A percentile compares a stretch with the other conserved stretches of the same genome.
Evolutionary conservation across 108 stramenopile species (phyloP).

Genomic region (Cylindrotheca fusiformis): DNA sequence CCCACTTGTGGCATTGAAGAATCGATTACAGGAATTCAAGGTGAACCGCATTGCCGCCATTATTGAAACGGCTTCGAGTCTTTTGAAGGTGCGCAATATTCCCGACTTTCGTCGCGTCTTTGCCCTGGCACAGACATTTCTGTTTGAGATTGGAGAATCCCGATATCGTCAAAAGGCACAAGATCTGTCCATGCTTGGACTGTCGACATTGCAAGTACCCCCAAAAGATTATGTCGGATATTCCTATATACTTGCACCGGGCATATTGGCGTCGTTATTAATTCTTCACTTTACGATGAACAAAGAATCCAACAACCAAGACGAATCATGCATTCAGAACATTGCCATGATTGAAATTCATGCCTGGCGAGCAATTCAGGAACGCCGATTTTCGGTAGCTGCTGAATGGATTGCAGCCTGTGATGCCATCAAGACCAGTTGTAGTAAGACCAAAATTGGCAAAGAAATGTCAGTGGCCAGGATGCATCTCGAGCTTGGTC

Average conservation of each 20-base stretch:
- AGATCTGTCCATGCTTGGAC: not conserved
- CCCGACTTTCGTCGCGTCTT: not conserved
- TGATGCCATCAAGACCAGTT: too few relatives aligned
- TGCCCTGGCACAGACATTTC: not conserved
- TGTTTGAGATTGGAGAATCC: not conserved
- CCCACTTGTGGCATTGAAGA: not conserved
- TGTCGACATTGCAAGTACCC: too few relatives aligned
- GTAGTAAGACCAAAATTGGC: too few relatives aligned
- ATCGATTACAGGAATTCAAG: not conserved
- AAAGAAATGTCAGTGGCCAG: not conserved
- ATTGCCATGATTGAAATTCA: too few relatives aligned
- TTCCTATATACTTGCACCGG: too few relatives aligned
- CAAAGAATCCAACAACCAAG: too few relatives aligned
- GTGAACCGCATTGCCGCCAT: not conserved
- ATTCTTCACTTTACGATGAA: too few relatives aligned
- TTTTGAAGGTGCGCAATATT: not conserved
- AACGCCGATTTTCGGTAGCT: not conserved
- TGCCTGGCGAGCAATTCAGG: not conserved
- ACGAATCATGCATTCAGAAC: too few relatives aligned
- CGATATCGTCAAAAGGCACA: not conserved
- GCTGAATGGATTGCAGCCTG: not conserved
- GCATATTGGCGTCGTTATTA: too few relatives aligned
- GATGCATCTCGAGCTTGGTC: not conserved
- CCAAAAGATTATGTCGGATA: too few relatives aligned
- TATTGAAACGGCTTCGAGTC: not conserved